phyloP scores from a whole-genome alignment of 2,329 filamentous ascomycete species.

The Fusarium sp. region DNA sequence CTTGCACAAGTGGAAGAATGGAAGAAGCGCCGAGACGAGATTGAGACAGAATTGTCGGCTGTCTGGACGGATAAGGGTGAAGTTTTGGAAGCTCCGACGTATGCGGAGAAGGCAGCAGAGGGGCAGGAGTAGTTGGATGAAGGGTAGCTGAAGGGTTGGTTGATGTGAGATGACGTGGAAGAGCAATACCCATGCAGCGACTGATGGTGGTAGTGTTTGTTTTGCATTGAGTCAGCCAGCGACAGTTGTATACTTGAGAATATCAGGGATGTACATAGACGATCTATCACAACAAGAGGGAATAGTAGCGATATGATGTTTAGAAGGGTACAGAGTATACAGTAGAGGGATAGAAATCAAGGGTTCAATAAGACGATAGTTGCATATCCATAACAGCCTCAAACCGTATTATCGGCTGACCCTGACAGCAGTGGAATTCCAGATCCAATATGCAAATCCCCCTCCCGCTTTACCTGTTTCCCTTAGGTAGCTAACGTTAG shows the following conservation, averaged over 20 bases:
- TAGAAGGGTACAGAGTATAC: conserved; percentile 15
- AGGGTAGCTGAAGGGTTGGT: conserved; percentile 14
- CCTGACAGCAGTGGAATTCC: conserved; percentile 19
- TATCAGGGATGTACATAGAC: conserved; percentile 16
- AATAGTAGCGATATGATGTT: conserved; percentile 5
- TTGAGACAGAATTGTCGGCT: conserved; percentile 81
- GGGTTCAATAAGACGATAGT: conserved; percentile 1
- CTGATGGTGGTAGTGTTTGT: conserved; percentile 13
- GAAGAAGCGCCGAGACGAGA: conserved; percentile 81
- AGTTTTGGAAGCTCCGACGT: conserved; percentile 61
- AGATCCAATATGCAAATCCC: conserved; percentile 8
- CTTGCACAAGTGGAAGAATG: conserved; percentile 85
- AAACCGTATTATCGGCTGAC: conserved; percentile 1
- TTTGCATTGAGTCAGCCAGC: conserved; percentile 7
- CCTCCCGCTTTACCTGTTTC: background rate
- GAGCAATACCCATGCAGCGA: conserved; percentile 21
- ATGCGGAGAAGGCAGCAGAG: conserved; percentile 44
- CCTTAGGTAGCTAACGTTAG: background rate
- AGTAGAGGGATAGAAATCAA: conserved; percentile 7
- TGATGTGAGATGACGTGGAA: background rate
- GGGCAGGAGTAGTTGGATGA: conserved; percentile 18
- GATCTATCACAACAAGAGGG: conserved; percentile 3
- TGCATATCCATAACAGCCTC: background rate
- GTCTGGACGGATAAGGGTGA: conserved; percentile 69
- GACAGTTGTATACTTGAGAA: conserved; percentile 13